Conservation (phyloP, 2,329 filamentous ascomycete genomes). For the Scedosporium apiospermum region DNA sequence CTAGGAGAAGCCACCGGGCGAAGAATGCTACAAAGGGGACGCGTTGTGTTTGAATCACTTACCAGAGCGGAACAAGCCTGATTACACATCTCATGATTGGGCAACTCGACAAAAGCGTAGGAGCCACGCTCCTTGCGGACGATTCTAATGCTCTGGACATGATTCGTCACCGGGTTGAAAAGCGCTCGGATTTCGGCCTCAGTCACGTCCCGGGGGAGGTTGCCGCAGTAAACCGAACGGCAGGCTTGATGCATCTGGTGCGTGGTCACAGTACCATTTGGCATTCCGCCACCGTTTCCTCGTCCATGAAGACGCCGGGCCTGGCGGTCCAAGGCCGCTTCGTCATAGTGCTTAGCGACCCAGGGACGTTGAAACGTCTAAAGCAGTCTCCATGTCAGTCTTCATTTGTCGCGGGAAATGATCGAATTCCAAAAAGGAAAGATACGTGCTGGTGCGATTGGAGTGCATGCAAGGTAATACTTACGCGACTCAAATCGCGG, state of each 20-base stretch:
- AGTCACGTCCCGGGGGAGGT: constrained; percentile 9
- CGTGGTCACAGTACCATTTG: not conserved
- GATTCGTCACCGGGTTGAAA: not conserved
- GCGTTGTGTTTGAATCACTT: constrained; percentile 13
- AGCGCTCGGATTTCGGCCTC: constrained; percentile 9
- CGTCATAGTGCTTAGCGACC: not conserved
- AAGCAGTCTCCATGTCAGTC: constrained; percentile 13
- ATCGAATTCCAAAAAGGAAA: too few relatives aligned
- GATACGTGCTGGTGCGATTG: not conserved
- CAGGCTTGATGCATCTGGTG: not conserved
- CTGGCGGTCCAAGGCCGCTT: not conserved
- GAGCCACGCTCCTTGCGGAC: constrained; percentile 8
- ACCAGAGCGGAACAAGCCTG: constrained; percentile 24
- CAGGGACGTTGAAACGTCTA: not conserved
- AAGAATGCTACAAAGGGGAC: not conserved
- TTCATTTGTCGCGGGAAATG: too few relatives aligned
- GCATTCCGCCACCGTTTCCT: not conserved
- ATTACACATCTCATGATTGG: constrained; percentile 23
- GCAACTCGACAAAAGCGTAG: constrained; percentile 31
- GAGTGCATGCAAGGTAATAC: constrained; percentile 13
- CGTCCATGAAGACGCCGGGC: constrained; percentile 6
- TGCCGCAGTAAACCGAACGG: not conserved
- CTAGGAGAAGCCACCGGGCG: too few relatives aligned
- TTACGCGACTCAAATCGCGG: constrained; percentile 39
- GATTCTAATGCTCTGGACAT: not conserved